Conservation (phyloP, 768 basidiomycete species). For the Naganishia friedmannii region DNA sequence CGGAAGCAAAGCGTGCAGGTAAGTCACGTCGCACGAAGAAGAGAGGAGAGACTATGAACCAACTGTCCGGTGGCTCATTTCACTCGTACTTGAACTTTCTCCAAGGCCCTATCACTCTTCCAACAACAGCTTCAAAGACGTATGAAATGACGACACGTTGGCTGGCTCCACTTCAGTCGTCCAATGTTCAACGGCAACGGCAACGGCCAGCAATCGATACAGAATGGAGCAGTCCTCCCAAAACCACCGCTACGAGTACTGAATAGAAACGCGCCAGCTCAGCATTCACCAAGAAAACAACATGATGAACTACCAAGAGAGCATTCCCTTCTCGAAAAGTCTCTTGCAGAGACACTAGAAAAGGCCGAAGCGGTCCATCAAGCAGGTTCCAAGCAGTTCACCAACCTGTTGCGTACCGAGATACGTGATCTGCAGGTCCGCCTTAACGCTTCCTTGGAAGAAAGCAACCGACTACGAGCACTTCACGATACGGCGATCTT, state of each 20-base stretch:
- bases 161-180: neutral
- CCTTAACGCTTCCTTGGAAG: neutral
- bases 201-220: neutral
- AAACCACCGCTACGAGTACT: neutral
- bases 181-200: neutral
- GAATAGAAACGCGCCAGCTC: neutral
- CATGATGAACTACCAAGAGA: too few relatives aligned
- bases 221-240: neutral
- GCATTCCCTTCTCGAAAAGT: neutral
- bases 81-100: too few relatives aligned
- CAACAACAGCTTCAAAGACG: too few relatives aligned
- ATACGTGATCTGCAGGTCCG: neutral
- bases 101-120: too few relatives aligned
- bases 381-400: neutral
- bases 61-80: too few relatives aligned
- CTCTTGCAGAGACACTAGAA: neutral
- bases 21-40: too few relatives aligned
- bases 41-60: too few relatives aligned
- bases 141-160: too few relatives aligned
- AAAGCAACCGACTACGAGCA: neutral
- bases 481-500: constrained; percentile 1
- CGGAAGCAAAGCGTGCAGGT: too few relatives aligned
- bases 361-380: neutral
- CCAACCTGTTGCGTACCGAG: neutral
- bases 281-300: neutral